Conservation (phyloP, 768 basidiomycete genomes). For the Leccinellum rugosiceps region DNA sequence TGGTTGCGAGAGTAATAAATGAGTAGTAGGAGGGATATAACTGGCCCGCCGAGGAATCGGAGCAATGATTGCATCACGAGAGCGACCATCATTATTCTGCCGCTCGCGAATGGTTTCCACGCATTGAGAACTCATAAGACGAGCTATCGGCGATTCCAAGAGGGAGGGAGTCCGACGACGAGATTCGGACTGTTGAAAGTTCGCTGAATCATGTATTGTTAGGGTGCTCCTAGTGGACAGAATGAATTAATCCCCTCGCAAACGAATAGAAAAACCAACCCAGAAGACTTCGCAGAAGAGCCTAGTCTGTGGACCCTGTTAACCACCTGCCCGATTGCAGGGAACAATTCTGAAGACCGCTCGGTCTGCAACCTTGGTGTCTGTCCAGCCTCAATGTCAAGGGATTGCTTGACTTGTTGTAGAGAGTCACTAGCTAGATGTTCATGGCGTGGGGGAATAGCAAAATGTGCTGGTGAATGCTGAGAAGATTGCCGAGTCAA, state of each 20-base stretch:
- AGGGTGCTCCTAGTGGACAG: neutral
- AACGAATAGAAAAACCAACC: conserved; percentile 7
- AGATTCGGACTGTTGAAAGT: neutral
- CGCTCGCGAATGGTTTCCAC: conserved; percentile 1
- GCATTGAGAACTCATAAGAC: neutral
- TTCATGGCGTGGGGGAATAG: neutral
- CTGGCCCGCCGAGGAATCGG: conserved; percentile 1
- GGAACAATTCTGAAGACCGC: neutral
- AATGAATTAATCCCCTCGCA: conserved; percentile 1
- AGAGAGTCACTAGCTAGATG: neutral
- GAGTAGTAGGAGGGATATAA: conserved; percentile 18
- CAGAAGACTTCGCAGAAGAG: neutral
- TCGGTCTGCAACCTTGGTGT: neutral
- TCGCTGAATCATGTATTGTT: neutral
- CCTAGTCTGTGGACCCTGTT: conserved; percentile 4
- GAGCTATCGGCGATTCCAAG: neutral
- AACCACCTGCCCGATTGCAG: neutral
- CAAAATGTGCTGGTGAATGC: neutral
- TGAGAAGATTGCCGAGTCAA: neutral
- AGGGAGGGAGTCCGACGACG: neutral
- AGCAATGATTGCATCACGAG: neutral
- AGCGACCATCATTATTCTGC: neutral
- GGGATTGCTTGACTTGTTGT: neutral
- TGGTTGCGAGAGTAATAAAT: conserved; percentile 13
- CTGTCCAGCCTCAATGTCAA: neutral